Conservation (phyloP, 2,329 filamentous ascomycete genomes). For the Ascochyta pisi region DNA sequence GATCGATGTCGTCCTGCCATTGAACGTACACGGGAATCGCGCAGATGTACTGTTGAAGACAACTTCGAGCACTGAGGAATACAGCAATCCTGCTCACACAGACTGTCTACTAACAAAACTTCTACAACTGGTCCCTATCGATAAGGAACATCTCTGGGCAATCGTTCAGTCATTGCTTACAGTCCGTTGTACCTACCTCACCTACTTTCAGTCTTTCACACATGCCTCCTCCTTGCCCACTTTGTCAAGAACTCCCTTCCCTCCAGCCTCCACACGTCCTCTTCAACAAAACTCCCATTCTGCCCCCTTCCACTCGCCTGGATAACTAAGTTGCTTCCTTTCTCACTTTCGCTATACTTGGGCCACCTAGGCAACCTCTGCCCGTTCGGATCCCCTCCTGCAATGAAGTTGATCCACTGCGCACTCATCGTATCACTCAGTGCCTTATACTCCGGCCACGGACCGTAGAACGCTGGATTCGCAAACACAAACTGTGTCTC, state of each 20-base stretch:
- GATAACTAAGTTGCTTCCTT: constrained; percentile 54
- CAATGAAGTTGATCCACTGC: constrained; percentile 56
- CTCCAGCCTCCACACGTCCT: constrained; percentile 53
- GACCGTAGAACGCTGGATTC: constrained; percentile 50
- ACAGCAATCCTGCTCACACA: not conserved
- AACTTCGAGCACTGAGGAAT: not conserved
- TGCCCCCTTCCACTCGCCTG: constrained; percentile 52
- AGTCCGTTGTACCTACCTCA: not conserved
- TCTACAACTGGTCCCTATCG: not conserved
- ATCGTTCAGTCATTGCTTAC: not conserved
- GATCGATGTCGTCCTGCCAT: not conserved
- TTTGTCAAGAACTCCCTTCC: constrained; percentile 51
- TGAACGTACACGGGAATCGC: not conserved
- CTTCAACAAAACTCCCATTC: constrained; percentile 51
- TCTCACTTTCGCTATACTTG: constrained; percentile 44
- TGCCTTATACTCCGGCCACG: constrained; percentile 49
- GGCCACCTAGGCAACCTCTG: constrained; percentile 50
- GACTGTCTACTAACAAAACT: not conserved
- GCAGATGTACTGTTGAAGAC: not conserved
- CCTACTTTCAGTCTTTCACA: constrained; percentile 23
- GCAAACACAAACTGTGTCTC: constrained; percentile 58
- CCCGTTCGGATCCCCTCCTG: constrained; percentile 48
- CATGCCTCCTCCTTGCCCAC: constrained; percentile 49
- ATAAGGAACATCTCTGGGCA: not conserved
- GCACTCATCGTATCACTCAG: constrained; percentile 55